Evolutionary conservation across 2,329 filamentous ascomycete genomes (phyloP), one percentile per base, ranked within the genome.

Genomic region (Aciculosporium take): DNA sequence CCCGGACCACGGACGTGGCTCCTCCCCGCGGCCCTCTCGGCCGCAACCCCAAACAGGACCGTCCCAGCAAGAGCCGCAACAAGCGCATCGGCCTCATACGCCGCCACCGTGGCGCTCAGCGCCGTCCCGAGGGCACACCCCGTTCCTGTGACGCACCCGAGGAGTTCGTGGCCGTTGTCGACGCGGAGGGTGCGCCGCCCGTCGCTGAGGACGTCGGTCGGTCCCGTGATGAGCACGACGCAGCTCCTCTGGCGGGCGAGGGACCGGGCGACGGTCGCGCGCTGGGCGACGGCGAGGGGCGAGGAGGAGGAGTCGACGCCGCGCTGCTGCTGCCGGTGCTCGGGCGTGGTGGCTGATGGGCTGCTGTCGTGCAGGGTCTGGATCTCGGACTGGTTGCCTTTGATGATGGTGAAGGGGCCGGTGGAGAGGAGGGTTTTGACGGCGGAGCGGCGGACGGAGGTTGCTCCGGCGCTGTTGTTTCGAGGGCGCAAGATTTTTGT

Each of bases 351-450:
- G 89, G 28, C 49, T 46, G 35, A 57, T 34, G 46, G 55, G n/a
- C n/a, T 47, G 33, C 71, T 66, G 32, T 81, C 81, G 30, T 72
- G 74, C 0, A 89, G 77, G 3, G 83, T 79, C 37, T 73, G 68
- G 46, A 96, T 87, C 60, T 96, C 91, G 41, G 81, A 78, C 56
- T 93, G 85, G 61, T 96, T 96, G 37, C 89, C 89, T 58, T 96
- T 96, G 61, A 96, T 88, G 32, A 95, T 69, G 58, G 85, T 77
- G 52, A 94, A 84, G 58, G 84, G 84, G 30, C 86, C 87, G 3
- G 68, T 71, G 0, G 73, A 66, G 54, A 95, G 69, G 29, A 96
- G 74, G 2, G 70, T 70, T 44, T 76, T 75, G 23, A 89, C 76
- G 0, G 86, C 83, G 1, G 72, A 66, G 39, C 80, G 75, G 10